phyloP scores from a whole-genome alignment of 805 yeast genomes.

The Saturnispora saitoi region DNA sequence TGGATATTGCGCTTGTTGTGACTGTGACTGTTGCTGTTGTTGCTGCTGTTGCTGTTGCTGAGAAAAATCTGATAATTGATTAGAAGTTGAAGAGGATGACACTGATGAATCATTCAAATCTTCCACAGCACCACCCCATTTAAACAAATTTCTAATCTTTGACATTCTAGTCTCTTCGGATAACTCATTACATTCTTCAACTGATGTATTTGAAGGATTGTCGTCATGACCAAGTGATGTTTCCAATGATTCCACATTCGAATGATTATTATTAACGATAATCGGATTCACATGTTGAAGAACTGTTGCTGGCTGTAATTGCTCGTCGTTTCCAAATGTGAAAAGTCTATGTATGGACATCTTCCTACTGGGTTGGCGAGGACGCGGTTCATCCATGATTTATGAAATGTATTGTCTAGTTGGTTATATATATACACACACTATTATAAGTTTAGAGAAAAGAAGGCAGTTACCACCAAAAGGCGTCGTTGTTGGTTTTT shows the following conservation, averaged over 20 bases:
- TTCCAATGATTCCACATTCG: background rate
- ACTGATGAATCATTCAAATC: background rate
- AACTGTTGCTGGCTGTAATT: background rate
- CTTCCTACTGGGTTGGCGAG: slow-evolving; percentile 6
- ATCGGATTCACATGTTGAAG: too few relatives aligned
- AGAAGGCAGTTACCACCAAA: too few relatives aligned
- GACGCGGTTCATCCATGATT: slow-evolving; percentile 5
- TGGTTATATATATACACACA: background rate
- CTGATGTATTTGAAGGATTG: background rate
- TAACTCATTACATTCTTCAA: background rate
- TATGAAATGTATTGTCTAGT: background rate
- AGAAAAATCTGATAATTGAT: background rate
- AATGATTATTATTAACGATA: too few relatives aligned
- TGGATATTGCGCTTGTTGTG: too few relatives aligned
- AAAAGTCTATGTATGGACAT: slow-evolving; percentile 1
- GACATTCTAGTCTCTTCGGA: background rate
- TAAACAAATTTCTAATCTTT: background rate
- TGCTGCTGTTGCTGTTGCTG: background rate
- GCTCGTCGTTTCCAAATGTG: background rate
- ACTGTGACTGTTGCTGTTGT: background rate
- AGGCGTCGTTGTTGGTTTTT: too few relatives aligned
- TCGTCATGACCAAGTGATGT: background rate
- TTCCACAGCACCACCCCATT: slow-evolving; percentile 2
- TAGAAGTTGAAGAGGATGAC: background rate
- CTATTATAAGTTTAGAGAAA: background rate